Conservation (phyloP, 129 eudicot genomes). For the Oenanthe sinensis region DNA sequence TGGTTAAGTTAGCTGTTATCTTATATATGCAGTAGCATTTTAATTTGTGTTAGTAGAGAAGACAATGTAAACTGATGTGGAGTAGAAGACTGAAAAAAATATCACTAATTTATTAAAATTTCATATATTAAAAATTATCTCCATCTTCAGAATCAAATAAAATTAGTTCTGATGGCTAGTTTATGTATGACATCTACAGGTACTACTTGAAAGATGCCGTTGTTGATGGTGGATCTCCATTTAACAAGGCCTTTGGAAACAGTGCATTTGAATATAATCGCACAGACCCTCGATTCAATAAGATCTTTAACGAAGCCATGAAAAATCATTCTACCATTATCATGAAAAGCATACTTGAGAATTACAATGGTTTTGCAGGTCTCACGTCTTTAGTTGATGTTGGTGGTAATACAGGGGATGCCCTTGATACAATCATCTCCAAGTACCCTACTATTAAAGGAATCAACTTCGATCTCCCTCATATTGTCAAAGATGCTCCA, state of each 20-base stretch:
- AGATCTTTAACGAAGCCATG: constrained; percentile 65
- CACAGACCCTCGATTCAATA: constrained; percentile 54
- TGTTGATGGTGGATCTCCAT: constrained; percentile 72
- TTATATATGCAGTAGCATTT: too few species aligned
- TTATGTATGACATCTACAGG: constrained; percentile 21
- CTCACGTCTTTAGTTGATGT: constrained; percentile 59
- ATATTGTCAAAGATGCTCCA: constrained; percentile 62
- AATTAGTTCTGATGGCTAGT: too few species aligned
- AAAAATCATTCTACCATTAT: constrained; percentile 51
- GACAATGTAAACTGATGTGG: too few species aligned
- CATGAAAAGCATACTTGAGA: constrained; percentile 62
- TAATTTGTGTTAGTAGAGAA: too few species aligned
- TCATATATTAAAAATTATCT: too few species aligned
- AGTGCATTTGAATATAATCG: constrained; percentile 55
- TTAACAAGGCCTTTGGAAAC: constrained; percentile 75
- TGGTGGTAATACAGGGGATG: constrained; percentile 77
- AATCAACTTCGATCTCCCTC: constrained; percentile 72
- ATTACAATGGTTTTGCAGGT: constrained; percentile 50
- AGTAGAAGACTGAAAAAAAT: too few species aligned
- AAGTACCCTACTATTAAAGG: constrained; percentile 62
- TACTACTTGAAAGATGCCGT: constrained; percentile 72
- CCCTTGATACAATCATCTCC: constrained; percentile 65
- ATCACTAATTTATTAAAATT: too few species aligned
- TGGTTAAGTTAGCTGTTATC: too few species aligned
- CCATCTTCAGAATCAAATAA: too few species aligned